Evolutionary conservation across 1,284 basidiomycete genomes (phyloP).

Genomic region (Sanghuangporus sanghuang): DNA sequence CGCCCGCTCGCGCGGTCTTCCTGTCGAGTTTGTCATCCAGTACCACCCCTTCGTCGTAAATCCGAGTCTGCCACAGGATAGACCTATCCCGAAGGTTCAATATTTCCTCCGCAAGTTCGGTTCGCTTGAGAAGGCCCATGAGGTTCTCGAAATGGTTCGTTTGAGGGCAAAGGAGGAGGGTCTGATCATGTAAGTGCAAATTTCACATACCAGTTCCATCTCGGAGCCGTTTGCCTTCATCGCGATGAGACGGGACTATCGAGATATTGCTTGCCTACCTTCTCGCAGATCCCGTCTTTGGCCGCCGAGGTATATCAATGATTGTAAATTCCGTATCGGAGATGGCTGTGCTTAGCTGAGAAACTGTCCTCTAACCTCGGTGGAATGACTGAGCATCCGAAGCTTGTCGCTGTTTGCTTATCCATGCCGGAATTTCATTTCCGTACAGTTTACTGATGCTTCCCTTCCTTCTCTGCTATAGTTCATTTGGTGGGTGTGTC

Average conservation of each 20-base stretch:
- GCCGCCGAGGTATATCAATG: background rate
- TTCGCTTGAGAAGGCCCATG: slow-evolving; percentile 35
- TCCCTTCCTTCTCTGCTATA: slow-evolving; percentile 22
- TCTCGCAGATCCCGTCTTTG: background rate
- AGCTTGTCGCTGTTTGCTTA: background rate
- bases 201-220: background rate
- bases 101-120: slow-evolving; percentile 55
- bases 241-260: background rate
- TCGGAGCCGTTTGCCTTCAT: background rate
- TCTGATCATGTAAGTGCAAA: slow-evolving; percentile 55
- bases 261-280: background rate
- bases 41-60: slow-evolving; percentile 72
- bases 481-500: slow-evolving; percentile 54
- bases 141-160: slow-evolving; percentile 41
- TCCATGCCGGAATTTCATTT: background rate
- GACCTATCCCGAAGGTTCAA: slow-evolving; percentile 42
- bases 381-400: background rate
- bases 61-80: slow-evolving; percentile 39
- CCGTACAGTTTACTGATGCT: background rate
- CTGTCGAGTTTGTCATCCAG: slow-evolving; percentile 65
- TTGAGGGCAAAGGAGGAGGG: slow-evolving; percentile 55
- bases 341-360: background rate
- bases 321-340: background rate
- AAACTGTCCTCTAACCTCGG: background rate
- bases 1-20: slow-evolving; percentile 52